Conservation (phyloP, 495 filamentous ascomycete species). For the Venustampulla echinocandica region DNA sequence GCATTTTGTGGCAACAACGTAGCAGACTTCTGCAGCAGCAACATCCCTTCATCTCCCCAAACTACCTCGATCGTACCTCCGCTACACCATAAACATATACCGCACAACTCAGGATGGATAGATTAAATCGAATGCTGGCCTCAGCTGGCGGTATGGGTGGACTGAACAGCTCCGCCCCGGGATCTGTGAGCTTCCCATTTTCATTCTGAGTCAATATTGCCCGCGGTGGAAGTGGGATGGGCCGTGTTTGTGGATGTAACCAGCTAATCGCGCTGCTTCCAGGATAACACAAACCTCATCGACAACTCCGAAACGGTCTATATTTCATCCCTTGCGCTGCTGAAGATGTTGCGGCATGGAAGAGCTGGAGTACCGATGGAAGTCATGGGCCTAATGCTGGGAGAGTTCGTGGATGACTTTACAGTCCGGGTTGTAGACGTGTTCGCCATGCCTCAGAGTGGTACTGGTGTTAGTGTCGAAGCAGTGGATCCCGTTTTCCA, state of each 20-base stretch:
- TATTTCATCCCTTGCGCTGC: conserved; percentile 90
- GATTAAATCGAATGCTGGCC: conserved; percentile 74
- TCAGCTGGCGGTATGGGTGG: conserved; percentile 70
- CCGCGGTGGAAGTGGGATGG: neutral
- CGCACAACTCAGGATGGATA: conserved; percentile 55
- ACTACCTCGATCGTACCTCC: neutral
- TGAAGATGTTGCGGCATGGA: conserved; percentile 98
- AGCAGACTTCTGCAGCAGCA: too few species aligned
- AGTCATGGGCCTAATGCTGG: conserved; percentile 98
- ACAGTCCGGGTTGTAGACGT: conserved; percentile 96
- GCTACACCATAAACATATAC: neutral
- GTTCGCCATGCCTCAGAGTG: conserved; percentile 99
- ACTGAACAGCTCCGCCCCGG: conserved; percentile 57
- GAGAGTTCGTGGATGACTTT: conserved; percentile 98
- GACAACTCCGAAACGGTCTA: conserved; percentile 99
- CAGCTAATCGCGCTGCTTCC: neutral
- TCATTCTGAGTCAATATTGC: neutral
- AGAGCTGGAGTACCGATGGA: conserved; percentile 98
- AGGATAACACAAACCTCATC: conserved; percentile 84
- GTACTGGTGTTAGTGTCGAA: conserved; percentile 96
- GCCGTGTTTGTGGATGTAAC: neutral
- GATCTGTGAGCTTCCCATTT: conserved; percentile 74
- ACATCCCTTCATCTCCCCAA: neutral
- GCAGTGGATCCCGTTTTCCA: conserved; percentile 98
- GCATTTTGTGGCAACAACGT: conserved; percentile 16